Conservation (phyloP, 441 rosid genomes). For the Metrosideros polymorpha region DNA sequence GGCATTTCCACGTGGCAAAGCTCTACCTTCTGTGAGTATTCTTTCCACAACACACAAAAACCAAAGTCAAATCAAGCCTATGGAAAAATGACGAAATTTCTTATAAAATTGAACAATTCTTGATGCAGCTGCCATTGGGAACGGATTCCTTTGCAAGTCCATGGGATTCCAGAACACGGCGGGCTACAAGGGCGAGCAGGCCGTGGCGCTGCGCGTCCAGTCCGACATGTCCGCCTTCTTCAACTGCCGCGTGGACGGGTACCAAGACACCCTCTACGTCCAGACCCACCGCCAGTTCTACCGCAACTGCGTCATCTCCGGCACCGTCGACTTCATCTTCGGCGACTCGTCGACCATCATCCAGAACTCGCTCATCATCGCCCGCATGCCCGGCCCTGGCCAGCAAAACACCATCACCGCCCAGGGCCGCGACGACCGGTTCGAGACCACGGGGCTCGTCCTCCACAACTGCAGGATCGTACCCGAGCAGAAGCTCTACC, state of each 20-base stretch:
- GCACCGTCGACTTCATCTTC: constrained; percentile 34
- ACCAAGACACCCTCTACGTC: constrained; percentile 28
- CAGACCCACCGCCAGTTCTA: constrained; percentile 24
- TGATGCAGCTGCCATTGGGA: constrained; percentile 20
- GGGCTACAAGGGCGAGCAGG: constrained; percentile 22
- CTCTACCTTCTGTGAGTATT: constrained; percentile 18
- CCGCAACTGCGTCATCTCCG: constrained; percentile 24
- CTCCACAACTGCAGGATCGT: constrained; percentile 32
- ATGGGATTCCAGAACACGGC: constrained; percentile 25
- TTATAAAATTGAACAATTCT: background rate
- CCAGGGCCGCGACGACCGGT: constrained; percentile 13
- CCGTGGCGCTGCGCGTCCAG: constrained; percentile 25
- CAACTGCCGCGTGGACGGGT: constrained; percentile 27
- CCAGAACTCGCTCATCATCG: constrained; percentile 27
- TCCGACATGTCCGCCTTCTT: constrained; percentile 15
- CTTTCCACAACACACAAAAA: background rate
- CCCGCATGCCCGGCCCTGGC: constrained; percentile 18
- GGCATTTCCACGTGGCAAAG: constrained; percentile 8
- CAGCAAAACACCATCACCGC: constrained; percentile 23
- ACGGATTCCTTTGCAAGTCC: constrained; percentile 19
- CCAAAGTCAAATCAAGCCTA: background rate
- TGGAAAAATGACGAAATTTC: background rate
- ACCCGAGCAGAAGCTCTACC: constrained; percentile 9
- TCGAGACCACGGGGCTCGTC: constrained; percentile 24
- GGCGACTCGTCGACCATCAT: constrained; percentile 24